Base-by-base conservation (phyloP, 768 basidiomycete species). In the Jaapia argillacea region DNA sequence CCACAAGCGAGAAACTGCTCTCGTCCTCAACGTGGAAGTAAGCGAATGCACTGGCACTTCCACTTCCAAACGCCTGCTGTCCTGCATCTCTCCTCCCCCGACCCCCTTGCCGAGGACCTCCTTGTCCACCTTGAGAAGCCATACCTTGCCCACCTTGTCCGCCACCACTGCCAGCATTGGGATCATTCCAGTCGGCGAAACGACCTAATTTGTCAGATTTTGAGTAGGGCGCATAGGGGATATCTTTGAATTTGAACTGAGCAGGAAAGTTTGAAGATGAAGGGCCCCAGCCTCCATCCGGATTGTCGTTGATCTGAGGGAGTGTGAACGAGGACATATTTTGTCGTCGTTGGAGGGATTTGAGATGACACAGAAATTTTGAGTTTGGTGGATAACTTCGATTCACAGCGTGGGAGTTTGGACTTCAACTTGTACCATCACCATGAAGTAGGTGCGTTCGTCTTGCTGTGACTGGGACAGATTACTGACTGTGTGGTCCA, bases 1-100 rank as follows among this genome's bases (percentile, higher is more conserved):
- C 93, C 39, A 99, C 96, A 40, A 99, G 72, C 18, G 90, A 93
- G 74, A 99, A 99, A 40, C 81, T 85, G 4, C 90, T 85, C 65
- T 99, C 96, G 57, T 99, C 96, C 64, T 98, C 96, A 45, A 87
- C 93, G 63, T 97, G 93, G 71, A 92, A 92, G 64, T 94, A 96
- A 5, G 90, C 88, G 58, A 97, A 97, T 12, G 90, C 89, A 53
- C 81, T 93, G 7, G 88, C 82, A 41, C 84, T 80, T 18, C 85
- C 86, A 45, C 90, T 92, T 27, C 91, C 92, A 57, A 89, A 94
- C 2, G 88, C 88, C 56, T 85, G 85, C 40, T 75, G 75, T 36
- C 86, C 79, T 33, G 28, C 28, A 40, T 90, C 86, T 41, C 84
- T 72, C 53, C 83, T 75, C 44, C 83, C 74, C 37, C 62, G 51